Base-by-base conservation (phyloP, 2,329 filamentous ascomycete species). In the Calonectria multiphialidica region DNA sequence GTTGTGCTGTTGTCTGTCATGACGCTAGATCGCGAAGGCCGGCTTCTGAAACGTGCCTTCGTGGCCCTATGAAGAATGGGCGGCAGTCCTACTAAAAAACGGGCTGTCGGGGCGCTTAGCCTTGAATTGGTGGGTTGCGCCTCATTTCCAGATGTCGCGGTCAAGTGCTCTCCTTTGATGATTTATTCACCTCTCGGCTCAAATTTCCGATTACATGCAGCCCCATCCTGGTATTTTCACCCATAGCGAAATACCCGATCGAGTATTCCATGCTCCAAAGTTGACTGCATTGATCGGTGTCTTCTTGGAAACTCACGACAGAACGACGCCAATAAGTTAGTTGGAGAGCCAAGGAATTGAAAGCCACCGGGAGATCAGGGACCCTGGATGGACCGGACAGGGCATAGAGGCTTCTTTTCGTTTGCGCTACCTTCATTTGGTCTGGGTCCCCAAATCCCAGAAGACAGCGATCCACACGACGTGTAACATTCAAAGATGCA, bases 21-120 rank as follows among this genome's bases (percentile, higher is more conserved):
- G 47, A 13, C n/a, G 10, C 25, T 30, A 23, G 28, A 66, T 53
- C 33, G 21, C 62, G 15, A n/a, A 42, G 68, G 62, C 55, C 53
- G 68, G 66, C 53, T 62, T 66, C 66, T 70, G 68, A 66, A 70
- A 70, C 53, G 44, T 50, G 62, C 68, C 68, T 59, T 53, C 44
- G 55, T 66, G 49, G 55, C 55, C 42, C 33, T 40, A 44, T 40
- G 23, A 47, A 28, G 25, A 35, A 25, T 33, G 57, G 21, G 50
- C 37, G 33, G 66, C 37, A 49, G 50, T 49, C 40, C 44, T 57
- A 57, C 28, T 33, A 33, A 30, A 49, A 23, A 37, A 59, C 13
- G 21, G 53, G 30, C 53, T 40, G 53, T 23, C 53, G 21, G n/a
- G 53, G 53, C 53, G 53, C 53, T 59, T 59, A 59, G 23, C 33